Conservation (phyloP, 768 basidiomycete species). For the Clathrus columnatus region DNA sequence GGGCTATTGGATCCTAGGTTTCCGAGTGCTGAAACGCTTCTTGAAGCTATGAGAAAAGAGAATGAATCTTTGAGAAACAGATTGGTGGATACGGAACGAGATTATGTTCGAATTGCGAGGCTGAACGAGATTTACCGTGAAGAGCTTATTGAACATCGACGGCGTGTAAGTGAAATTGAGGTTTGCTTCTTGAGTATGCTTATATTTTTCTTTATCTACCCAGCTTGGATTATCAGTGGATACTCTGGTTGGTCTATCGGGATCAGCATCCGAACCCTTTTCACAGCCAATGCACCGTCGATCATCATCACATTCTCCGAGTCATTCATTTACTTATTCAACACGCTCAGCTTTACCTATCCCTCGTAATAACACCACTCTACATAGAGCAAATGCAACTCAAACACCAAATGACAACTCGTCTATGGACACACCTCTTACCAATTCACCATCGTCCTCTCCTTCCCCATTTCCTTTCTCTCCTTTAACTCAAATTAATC, state of each 20-base stretch:
- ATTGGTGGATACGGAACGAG: conserved; percentile 66
- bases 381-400: conserved; percentile 33
- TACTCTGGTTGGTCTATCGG: conserved; percentile 58
- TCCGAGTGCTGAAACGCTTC: conserved; percentile 47
- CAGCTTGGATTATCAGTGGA: conserved; percentile 74
- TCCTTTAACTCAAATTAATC: conserved; percentile 43
- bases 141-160: conserved; percentile 70
- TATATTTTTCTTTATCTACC: conserved; percentile 6
- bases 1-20: conserved; percentile 22
- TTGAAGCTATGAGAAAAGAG: conserved; percentile 70
- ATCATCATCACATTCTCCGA: conserved; percentile 31
- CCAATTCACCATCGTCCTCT: conserved; percentile 57
- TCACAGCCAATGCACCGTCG: conserved; percentile 66
- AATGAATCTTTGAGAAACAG: conserved; percentile 65
- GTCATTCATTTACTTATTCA: conserved; percentile 34
- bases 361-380: conserved; percentile 58
- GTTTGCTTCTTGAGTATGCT: neutral
- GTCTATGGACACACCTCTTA: conserved; percentile 51
- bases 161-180: conserved; percentile 61
- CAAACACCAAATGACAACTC: conserved; percentile 35
- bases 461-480: conserved; percentile 65
- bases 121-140: conserved; percentile 80
- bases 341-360: conserved; percentile 55
- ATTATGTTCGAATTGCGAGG: conserved; percentile 63
- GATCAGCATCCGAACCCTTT: conserved; percentile 50